Percentiles rank a stretch among this genome's conserved stretches.
phyloP scores from a whole-genome alignment of 768 basidiomycete species.

The Mycena maculata region DNA sequence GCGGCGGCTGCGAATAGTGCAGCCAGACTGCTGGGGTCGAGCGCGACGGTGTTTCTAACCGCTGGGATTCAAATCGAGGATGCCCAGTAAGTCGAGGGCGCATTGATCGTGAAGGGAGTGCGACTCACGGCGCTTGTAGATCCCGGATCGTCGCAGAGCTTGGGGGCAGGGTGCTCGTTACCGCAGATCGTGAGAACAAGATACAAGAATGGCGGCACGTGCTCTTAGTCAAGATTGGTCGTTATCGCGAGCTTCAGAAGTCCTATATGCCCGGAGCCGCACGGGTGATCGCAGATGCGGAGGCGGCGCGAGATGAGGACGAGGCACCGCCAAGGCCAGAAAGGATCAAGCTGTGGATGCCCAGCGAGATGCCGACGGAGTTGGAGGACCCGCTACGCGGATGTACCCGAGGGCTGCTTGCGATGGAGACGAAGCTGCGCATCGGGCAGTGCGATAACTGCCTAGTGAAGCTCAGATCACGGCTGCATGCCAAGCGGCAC shows the following conservation, averaged over 20 bases:
- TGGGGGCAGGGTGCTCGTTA: background rate
- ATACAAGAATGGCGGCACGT: slow-evolving; percentile 25
- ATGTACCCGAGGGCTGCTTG: slow-evolving; percentile 25
- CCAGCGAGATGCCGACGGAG: no score
- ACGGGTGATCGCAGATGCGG: background rate
- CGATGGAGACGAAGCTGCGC: slow-evolving; percentile 37
- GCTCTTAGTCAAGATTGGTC: background rate
- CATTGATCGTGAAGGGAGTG: no score
- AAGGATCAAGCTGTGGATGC: background rate
- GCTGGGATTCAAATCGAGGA: slow-evolving; percentile 28
- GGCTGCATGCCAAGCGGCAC: slow-evolving; percentile 35
- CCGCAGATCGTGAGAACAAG: slow-evolving; percentile 5
- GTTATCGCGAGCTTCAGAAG: slow-evolving; percentile 10
- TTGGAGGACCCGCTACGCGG: background rate
- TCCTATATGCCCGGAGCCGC: slow-evolving; percentile 21
- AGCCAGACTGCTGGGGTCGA: background rate
- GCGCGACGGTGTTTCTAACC: slow-evolving; percentile 7
- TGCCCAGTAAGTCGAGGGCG: no score
- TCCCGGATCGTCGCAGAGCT: slow-evolving; percentile 5
- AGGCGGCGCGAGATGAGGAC: background rate
- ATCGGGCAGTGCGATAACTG: slow-evolving; percentile 37
- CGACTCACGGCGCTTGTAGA: background rate
- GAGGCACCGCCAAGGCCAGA: slow-evolving; percentile 10
- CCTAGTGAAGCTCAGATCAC: slow-evolving; percentile 32
- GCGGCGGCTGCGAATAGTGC: background rate